Evolutionary conservation across 805 yeast species (phyloP).

Genomic region (Cephaloascus albidus): DNA sequence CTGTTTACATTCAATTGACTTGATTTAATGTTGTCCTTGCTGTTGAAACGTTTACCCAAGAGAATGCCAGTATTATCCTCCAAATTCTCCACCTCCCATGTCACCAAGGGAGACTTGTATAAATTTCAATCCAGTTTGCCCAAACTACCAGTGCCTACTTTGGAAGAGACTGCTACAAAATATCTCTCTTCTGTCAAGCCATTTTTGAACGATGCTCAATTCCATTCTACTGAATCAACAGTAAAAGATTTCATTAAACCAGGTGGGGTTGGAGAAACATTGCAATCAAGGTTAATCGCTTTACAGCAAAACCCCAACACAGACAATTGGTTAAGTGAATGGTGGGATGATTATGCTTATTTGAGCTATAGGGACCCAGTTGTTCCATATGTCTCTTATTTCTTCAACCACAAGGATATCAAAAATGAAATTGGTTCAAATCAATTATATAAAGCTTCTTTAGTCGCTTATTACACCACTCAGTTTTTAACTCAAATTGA

Average conservation of each 20-base stretch:
- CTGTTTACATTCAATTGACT: no score
- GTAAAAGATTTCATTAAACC: conserved; percentile 58
- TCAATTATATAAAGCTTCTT: conserved; percentile 68
- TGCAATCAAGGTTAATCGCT: conserved; percentile 57
- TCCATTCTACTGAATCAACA: conserved; percentile 40
- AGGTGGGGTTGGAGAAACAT: conserved; percentile 54
- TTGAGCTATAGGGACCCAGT: conserved; percentile 87
- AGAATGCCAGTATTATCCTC: not conserved
- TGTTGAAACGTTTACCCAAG: not conserved
- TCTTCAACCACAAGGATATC: conserved; percentile 73
- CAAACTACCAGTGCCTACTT: conserved; percentile 76
- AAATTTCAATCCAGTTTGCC: conserved; percentile 71
- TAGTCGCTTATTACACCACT: conserved; percentile 57
- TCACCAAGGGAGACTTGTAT: conserved; percentile 55
- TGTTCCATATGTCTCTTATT: conserved; percentile 90
- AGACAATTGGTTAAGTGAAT: conserved; percentile 84
- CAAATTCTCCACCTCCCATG: conserved; percentile 10
- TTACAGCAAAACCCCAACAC: conserved; percentile 44
- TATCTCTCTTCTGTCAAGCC: conserved; percentile 74
- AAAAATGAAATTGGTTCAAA: conserved; percentile 46
- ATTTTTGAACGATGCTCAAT: conserved; percentile 40
- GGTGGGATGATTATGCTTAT: conserved; percentile 94
- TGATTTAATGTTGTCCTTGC: not conserved
- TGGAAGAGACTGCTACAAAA: conserved; percentile 57
- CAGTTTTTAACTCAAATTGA: conserved; percentile 62